phyloP scores from a whole-genome alignment of 2,329 filamentous ascomycete species.

The Salinomyces thailandicus region DNA sequence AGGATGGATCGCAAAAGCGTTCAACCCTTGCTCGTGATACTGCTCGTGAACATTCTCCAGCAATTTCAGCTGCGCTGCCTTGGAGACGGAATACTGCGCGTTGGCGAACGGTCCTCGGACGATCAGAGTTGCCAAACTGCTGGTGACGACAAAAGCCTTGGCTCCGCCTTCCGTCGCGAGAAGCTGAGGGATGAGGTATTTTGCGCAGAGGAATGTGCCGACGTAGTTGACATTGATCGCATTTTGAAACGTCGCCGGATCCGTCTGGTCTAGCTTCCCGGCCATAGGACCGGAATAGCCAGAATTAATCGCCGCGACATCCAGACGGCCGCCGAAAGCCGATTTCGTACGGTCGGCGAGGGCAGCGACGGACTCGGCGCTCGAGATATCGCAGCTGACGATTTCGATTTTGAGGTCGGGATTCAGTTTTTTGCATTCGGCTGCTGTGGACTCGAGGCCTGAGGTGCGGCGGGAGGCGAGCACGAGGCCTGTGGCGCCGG shows the following conservation, averaged over 20 bases:
- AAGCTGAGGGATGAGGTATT: slow-evolving; percentile 19
- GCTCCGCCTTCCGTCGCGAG: slow-evolving; percentile 11
- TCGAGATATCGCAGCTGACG: slow-evolving; percentile 19
- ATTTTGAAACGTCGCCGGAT: slow-evolving; percentile 14
- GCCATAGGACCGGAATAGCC: slow-evolving; percentile 15
- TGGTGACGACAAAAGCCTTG: slow-evolving; percentile 27
- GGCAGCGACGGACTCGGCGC: slow-evolving; percentile 8
- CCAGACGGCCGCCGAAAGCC: slow-evolving; percentile 14
- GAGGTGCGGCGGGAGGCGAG: slow-evolving; percentile 24
- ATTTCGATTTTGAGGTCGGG: slow-evolving; percentile 19
- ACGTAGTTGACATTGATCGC: slow-evolving; percentile 21
- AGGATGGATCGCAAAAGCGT: slow-evolving; percentile 27
- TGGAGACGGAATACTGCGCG: slow-evolving; percentile 29
- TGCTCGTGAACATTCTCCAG: slow-evolving; percentile 31
- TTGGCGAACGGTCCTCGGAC: slow-evolving; percentile 32
- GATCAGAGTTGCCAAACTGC: slow-evolving; percentile 23
- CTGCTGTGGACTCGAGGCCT: slow-evolving; percentile 21
- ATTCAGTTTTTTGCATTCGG: slow-evolving; percentile 18
- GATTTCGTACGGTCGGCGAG: slow-evolving; percentile 11
- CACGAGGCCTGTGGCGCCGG: slow-evolving; percentile 25
- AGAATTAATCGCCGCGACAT: slow-evolving; percentile 19
- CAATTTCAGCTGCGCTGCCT: slow-evolving; percentile 29
- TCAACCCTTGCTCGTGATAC: slow-evolving; percentile 20
- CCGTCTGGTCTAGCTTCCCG: slow-evolving; percentile 14
- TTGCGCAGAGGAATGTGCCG: slow-evolving; percentile 21